Conservation (phyloP, 805 yeast species). For the Alloascoidea hylecoeti region DNA sequence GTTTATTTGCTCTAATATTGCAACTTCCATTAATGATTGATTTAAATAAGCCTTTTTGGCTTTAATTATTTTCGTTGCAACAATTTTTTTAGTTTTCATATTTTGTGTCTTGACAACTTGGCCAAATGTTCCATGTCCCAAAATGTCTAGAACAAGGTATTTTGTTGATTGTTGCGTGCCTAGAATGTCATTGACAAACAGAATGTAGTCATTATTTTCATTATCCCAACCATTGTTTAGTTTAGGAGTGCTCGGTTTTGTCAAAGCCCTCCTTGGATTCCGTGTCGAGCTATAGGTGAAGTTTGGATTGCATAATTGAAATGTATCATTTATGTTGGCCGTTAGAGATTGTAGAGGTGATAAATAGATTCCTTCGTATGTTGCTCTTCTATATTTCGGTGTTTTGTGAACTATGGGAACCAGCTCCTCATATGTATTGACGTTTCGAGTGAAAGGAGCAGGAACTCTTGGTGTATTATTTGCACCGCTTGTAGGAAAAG, state of each 20-base stretch:
- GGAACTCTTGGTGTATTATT: constrained; percentile 7
- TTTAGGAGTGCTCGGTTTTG: constrained; percentile 81
- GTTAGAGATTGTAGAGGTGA: constrained; percentile 79
- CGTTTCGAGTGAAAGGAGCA: constrained; percentile 34
- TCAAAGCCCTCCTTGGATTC: constrained; percentile 84
- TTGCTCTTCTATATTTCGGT: constrained; percentile 61
- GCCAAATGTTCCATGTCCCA: constrained; percentile 97
- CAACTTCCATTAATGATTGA: constrained; percentile 85
- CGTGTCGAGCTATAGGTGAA: constrained; percentile 73
- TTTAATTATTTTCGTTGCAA: constrained; percentile 91
- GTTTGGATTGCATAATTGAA: constrained; percentile 70
- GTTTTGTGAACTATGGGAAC: constrained; percentile 44
- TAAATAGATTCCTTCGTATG: constrained; percentile 44
- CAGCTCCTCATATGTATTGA: constrained; percentile 33
- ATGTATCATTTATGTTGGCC: constrained; percentile 63
- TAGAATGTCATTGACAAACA: constrained; percentile 86
- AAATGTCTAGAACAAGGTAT: constrained; percentile 75
- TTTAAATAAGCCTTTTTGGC: constrained; percentile 83
- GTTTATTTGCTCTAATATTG: constrained; percentile 71
- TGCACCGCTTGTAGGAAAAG: too few relatives aligned
- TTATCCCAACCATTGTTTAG: constrained; percentile 79
- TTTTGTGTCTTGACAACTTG: constrained; percentile 93
- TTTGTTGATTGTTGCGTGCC: constrained; percentile 79
- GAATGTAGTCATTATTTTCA: constrained; percentile 76
- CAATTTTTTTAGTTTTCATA: constrained; percentile 65